phyloP scores from a whole-genome alignment of 1,284 basidiomycete genomes.

The Cryptococcus neoformans region DNA sequence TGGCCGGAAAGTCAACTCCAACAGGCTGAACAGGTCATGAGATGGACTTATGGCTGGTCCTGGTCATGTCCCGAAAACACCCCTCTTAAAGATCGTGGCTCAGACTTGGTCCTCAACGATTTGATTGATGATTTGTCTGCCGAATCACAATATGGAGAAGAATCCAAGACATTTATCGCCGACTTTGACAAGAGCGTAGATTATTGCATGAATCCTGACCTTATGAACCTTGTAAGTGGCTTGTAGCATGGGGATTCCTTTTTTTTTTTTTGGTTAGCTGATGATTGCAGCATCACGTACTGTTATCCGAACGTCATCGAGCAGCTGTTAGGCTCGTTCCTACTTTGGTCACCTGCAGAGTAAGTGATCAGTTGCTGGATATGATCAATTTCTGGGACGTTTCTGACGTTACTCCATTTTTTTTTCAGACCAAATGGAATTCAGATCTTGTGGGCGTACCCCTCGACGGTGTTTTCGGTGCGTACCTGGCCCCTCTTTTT shows the following conservation, averaged over 20 bases:
- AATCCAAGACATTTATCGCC: conserved; percentile 32
- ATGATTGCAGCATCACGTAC: conserved; percentile 23
- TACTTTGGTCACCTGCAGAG: conserved; percentile 20
- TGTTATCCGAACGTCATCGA: conserved; percentile 18
- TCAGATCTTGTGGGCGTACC: conserved; percentile 38
- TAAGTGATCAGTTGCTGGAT: conserved; percentile 5
- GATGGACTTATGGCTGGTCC: conserved; percentile 37
- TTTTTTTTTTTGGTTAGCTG: not conserved
- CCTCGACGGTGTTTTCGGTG: conserved; percentile 36
- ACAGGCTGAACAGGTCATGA: conserved; percentile 29
- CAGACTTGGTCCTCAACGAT: conserved; percentile 35
- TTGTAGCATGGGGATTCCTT: not conserved
- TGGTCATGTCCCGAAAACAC: conserved; percentile 37
- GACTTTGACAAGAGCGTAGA: conserved; percentile 34
- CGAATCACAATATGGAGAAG: not conserved
- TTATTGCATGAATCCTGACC: conserved; percentile 38
- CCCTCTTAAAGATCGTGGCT: conserved; percentile 22
- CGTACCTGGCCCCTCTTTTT: not conserved
- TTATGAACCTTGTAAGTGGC: conserved; percentile 29
- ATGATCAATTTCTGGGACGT: conserved; percentile 1
- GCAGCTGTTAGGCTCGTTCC: conserved; percentile 20
- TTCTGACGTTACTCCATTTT: not conserved
- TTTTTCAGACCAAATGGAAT: conserved; percentile 22
- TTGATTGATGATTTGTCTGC: conserved; percentile 5
- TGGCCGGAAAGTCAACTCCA: conserved; percentile 31